Conservation (phyloP, 345 rosid species). For the Tarenaya hassleriana region DNA sequence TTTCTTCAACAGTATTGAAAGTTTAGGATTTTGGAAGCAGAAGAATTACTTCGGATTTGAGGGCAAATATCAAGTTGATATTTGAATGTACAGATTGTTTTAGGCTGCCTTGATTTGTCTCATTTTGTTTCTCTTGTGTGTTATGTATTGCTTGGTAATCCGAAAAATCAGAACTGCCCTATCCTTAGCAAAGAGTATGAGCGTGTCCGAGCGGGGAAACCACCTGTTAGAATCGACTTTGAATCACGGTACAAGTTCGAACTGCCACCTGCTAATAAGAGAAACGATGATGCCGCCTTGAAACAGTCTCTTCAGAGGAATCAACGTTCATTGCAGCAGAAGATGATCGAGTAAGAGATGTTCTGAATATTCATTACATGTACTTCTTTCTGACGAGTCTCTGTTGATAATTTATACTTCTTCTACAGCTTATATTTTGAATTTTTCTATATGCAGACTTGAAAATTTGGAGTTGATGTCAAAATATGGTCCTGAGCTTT, state of each 20-base stretch:
- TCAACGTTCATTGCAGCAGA: conserved; percentile 79
- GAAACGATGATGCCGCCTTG: conserved; percentile 83
- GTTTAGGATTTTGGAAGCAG: neutral
- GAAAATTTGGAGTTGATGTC: conserved; percentile 88
- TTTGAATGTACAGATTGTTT: conserved; percentile 10
- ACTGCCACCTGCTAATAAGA: conserved; percentile 49
- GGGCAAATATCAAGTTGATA: neutral
- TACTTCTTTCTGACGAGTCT: conserved; percentile 3
- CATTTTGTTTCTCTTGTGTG: too few species aligned
- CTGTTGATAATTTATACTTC: neutral
- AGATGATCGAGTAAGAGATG: conserved; percentile 51
- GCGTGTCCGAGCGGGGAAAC: conserved; percentile 90
- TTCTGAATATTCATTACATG: conserved; percentile 2
- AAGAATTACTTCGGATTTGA: conserved; percentile 14
- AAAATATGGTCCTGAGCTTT: conserved; percentile 74
- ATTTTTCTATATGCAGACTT: conserved; percentile 47
- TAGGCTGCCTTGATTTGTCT: conserved; percentile 7
- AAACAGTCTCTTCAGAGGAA: conserved; percentile 72
- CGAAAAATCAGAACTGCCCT: conserved; percentile 62
- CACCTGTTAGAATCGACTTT: conserved; percentile 69
- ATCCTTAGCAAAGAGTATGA: conserved; percentile 84
- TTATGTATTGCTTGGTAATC: neutral
- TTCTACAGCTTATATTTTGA: conserved; percentile 4
- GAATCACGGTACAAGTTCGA: conserved; percentile 67
- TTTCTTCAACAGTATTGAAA: neutral